These are phyloP conservation scores for Naganishia vaughanmartiniae DNA, from an alignment of 768 basidiomycete species.

Conservation along the genomic window DNA sequence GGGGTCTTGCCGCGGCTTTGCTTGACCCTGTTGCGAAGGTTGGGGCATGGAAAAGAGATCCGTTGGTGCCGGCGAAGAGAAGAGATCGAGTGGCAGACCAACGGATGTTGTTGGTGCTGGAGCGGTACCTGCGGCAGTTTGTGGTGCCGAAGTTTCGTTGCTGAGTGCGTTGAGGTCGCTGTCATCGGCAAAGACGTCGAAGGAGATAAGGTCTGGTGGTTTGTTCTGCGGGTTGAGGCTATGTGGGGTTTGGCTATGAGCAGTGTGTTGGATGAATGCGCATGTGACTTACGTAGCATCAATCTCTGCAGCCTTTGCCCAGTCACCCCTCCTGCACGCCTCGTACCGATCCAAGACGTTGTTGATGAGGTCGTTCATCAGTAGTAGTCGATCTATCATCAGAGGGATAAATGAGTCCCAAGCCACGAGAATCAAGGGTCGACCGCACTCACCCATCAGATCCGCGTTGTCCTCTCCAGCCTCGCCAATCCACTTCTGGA, in stretches of 20 bases:
- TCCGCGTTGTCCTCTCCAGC: constrained; percentile 85
- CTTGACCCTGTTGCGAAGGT: constrained; percentile 6
- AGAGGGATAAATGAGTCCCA: constrained; percentile 10
- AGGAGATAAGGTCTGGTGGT: constrained; percentile 51
- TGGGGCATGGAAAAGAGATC: constrained; percentile 25
- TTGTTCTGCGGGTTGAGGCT: constrained; percentile 50
- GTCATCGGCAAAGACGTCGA: constrained; percentile 53
- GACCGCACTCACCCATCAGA: constrained; percentile 66
- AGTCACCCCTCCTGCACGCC: constrained; percentile 89
- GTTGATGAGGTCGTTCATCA: constrained; percentile 98
- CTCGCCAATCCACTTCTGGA: constrained; percentile 97
- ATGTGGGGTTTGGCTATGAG: not conserved
- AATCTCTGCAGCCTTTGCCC: constrained; percentile 55
- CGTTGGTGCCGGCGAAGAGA: constrained; percentile 33
- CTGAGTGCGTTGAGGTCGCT: constrained; percentile 42
- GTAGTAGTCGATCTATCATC: constrained; percentile 74
- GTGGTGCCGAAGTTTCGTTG: constrained; percentile 30
- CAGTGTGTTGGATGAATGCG: not conserved
- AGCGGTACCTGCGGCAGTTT: constrained; percentile 16
- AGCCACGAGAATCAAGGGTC: not conserved
- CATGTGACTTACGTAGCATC: constrained; percentile 51
- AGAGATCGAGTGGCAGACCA: constrained; percentile 51
- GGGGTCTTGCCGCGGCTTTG: constrained; percentile 41
- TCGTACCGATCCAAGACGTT: constrained; percentile 84
- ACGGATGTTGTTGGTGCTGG: constrained; percentile 37